Percentiles rank a stretch among this genome's conserved stretches.
Evolutionary conservation across 2,329 filamentous ascomycete genomes (phyloP).

Genomic region (Aspergillus pseudoviridinutans): DNA sequence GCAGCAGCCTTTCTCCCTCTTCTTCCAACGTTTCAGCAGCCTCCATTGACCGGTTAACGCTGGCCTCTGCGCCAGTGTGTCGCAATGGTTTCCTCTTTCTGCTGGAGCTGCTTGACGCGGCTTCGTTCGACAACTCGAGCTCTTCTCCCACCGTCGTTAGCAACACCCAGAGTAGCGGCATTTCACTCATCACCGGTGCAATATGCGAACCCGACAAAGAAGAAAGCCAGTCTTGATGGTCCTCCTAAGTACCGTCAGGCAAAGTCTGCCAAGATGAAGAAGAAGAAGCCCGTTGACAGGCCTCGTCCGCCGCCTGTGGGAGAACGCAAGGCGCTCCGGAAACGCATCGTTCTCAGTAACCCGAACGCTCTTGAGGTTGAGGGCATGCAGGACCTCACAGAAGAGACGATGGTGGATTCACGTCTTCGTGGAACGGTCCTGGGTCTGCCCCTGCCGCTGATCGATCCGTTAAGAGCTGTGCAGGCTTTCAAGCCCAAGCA

Average conservation of each 20-base stretch:
- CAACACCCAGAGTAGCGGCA: constrained; percentile 44
- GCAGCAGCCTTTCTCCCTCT: constrained; percentile 18
- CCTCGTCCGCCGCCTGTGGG: constrained; percentile 63
- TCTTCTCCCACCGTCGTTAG: constrained; percentile 37
- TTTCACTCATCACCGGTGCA: constrained; percentile 45
- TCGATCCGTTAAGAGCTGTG: constrained; percentile 76
- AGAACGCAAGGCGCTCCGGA: constrained; percentile 82
- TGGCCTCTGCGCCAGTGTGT: constrained; percentile 30
- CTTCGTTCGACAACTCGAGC: constrained; percentile 39
- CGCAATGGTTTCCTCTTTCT: constrained; percentile 55
- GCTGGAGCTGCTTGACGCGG: constrained; percentile 57
- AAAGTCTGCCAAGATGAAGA: constrained; percentile 43
- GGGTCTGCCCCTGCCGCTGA: constrained; percentile 62
- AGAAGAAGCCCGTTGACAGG: constrained; percentile 38
- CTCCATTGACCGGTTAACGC: constrained; percentile 24
- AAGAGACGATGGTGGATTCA: constrained; percentile 52
- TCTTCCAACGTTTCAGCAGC: constrained; percentile 9
- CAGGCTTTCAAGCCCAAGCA: constrained; percentile 91
- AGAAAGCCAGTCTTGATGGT: constrained; percentile 38
- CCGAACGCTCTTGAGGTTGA: constrained; percentile 80
- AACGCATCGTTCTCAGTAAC: constrained; percentile 88
- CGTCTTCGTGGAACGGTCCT: constrained; percentile 63
- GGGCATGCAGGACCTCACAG: constrained; percentile 60
- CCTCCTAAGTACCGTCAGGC: constrained; percentile 36
- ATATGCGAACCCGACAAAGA: constrained; percentile 45